These are phyloP conservation scores for Aulographum hederae DNA, from an alignment of 2,329 filamentous ascomycete species.

Conservation along the genomic window DNA sequence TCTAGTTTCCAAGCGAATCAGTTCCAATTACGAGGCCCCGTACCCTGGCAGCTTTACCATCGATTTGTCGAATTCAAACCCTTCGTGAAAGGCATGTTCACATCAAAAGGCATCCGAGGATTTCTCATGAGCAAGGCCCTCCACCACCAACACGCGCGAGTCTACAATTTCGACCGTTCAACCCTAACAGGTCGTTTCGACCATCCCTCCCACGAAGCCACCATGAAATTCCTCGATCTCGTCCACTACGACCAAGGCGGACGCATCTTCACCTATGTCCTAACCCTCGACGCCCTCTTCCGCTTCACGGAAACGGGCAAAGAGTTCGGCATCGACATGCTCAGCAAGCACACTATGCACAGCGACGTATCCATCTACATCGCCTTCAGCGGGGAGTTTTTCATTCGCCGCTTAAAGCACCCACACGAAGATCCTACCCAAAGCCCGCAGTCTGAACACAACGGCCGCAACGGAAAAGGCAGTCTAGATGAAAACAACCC, in stretches of 20 bases:
- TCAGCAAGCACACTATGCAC: slow-evolving; percentile 96
- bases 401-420: slow-evolving; percentile 52
- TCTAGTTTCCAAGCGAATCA: slow-evolving; percentile 80
- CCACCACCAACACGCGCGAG: slow-evolving; percentile 72
- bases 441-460: slow-evolving; percentile 23
- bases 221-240: slow-evolving; percentile 67
- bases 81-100: slow-evolving; percentile 81
- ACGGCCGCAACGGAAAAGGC: no score
- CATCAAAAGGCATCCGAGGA: slow-evolving; percentile 56
- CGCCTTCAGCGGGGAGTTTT: slow-evolving; percentile 85
- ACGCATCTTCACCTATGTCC: slow-evolving; percentile 77
- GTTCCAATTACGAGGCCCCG: slow-evolving; percentile 70
- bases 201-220: slow-evolving; percentile 46
- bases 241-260: slow-evolving; percentile 74
- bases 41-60: slow-evolving; percentile 67
- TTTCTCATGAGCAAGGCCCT: slow-evolving; percentile 67
- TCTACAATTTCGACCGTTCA: slow-evolving; percentile 71
- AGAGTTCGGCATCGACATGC: slow-evolving; percentile 81
- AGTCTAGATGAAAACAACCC: slow-evolving; percentile 14
- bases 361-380: slow-evolving; percentile 83
- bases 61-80: slow-evolving; percentile 86
- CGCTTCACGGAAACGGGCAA: slow-evolving; percentile 92
- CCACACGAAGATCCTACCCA: slow-evolving; percentile 17
- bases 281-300: slow-evolving; percentile 71
- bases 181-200: slow-evolving; percentile 55